A percentile compares a stretch with the other conserved stretches of the same genome.
Conservation (phyloP, 2,329 filamentous ascomycete species). For the Botrytis aclada region DNA sequence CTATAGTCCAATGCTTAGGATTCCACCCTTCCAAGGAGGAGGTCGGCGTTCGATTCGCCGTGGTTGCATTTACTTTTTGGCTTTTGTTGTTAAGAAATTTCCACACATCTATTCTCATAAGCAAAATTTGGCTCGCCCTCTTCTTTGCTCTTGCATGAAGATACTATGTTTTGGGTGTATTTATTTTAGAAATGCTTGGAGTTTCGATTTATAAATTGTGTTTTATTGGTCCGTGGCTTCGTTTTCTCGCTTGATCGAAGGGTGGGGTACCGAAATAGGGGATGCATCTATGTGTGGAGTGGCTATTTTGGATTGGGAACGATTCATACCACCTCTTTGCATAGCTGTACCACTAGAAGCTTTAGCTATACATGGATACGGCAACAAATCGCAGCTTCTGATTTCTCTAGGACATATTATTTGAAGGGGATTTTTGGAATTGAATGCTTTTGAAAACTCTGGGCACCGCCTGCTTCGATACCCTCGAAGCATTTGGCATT, state of each 20-base stretch:
- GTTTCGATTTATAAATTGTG: neutral
- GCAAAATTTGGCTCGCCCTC: no score
- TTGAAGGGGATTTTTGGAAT: neutral
- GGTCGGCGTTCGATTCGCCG: slow-evolving; percentile 16
- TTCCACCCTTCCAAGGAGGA: slow-evolving; percentile 17
- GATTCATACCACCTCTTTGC: neutral
- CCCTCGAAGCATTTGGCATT: neutral
- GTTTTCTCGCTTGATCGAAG: neutral
- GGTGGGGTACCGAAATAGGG: neutral
- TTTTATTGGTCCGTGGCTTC: neutral
- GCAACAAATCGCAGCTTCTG: neutral
- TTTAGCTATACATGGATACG: neutral
- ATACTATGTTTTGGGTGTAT: neutral
- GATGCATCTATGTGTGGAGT: neutral
- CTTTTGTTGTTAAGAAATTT: neutral
- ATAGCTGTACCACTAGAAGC: fast-evolving
- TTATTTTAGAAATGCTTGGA: neutral
- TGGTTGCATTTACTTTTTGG: neutral
- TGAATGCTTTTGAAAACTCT: neutral
- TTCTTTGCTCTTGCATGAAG: fast-evolving
- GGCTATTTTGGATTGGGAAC: neutral
- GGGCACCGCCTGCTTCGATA: neutral
- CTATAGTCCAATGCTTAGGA: slow-evolving; percentile 11
- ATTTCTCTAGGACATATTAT: neutral
- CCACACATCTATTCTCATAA: neutral